Conservation (phyloP, 2,329 filamentous ascomycete species). For the Dactylellina cionopaga region DNA sequence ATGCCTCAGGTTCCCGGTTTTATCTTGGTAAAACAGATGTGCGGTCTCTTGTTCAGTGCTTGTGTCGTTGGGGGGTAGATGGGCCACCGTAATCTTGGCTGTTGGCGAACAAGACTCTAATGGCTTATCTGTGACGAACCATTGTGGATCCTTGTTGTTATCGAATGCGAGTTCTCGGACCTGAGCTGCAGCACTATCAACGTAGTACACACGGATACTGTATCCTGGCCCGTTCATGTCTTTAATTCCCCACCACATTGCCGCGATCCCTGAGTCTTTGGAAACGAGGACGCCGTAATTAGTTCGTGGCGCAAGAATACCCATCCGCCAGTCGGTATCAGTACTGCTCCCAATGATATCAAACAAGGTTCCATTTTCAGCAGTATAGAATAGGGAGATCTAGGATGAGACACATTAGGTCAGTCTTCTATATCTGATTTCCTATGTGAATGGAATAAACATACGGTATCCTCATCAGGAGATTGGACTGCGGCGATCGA, state of each 20-base stretch:
- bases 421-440: background rate
- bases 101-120: conserved; percentile 27
- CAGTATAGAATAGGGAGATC: conserved; percentile 42
- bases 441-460: background rate
- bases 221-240: conserved; percentile 28
- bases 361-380: conserved; percentile 41
- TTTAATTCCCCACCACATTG: conserved; percentile 35
- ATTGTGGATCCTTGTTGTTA: conserved; percentile 30
- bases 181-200: conserved; percentile 33
- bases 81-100: conserved; percentile 36
- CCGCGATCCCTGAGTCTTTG: conserved; percentile 26
- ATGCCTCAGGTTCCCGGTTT: conserved; percentile 24
- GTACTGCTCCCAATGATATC: conserved; percentile 26
- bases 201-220: conserved; percentile 42
- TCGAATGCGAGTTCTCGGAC: conserved; percentile 45
- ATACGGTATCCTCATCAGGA: conserved; percentile 28
- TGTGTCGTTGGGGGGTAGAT: conserved; percentile 31
- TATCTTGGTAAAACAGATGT: conserved; percentile 42
- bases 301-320: conserved; percentile 25
- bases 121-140: conserved; percentile 38
- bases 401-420: background rate
- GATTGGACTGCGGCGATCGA: conserved; percentile 40
- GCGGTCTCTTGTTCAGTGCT: conserved; percentile 14
- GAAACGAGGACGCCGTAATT: conserved; percentile 41
- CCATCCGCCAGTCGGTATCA: conserved; percentile 33